Percentiles rank a stretch among this genome's conserved stretches.
phyloP scores from a whole-genome alignment of 176 grass and related monocot genomes.

The Secale cereale region DNA sequence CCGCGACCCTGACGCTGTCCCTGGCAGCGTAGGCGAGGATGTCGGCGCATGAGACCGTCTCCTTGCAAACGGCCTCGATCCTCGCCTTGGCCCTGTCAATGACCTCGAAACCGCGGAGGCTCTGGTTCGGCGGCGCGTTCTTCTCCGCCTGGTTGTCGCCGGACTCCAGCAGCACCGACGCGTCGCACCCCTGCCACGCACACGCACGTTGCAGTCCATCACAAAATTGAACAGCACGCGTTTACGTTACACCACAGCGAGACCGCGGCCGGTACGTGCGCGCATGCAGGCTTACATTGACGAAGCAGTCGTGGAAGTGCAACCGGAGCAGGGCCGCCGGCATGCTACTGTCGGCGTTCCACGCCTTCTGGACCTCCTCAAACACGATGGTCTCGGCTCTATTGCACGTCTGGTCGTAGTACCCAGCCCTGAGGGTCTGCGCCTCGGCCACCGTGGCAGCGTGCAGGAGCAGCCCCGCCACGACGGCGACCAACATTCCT shows the following conservation, averaged over 20 bases:
- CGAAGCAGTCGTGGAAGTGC: constrained; percentile 90
- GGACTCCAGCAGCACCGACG: constrained; percentile 34
- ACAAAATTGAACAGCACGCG: background rate
- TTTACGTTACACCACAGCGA: too few relatives aligned
- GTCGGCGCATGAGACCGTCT: constrained; percentile 30
- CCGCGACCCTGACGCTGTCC: constrained; percentile 43
- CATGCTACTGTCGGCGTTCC: background rate
- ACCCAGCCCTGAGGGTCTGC: constrained; percentile 19
- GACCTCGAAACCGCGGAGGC: constrained; percentile 18
- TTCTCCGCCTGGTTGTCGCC: constrained; percentile 34
- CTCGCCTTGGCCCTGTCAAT: constrained; percentile 27
- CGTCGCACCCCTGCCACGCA: constrained; percentile 33
- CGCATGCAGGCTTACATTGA: constrained; percentile 40
- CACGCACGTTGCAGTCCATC: background rate
- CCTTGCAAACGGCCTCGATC: constrained; percentile 16
- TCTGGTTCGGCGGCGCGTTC: constrained; percentile 36
- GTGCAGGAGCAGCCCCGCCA: constrained; percentile 4
- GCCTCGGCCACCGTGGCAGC: background rate
- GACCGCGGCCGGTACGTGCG: background rate
- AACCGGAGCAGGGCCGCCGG: constrained; percentile 58
- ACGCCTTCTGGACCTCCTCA: constrained; percentile 32
- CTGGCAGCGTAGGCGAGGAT: constrained; percentile 46
- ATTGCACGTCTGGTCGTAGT: constrained; percentile 33
- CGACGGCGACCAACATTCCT: background rate
- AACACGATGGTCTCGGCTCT: constrained; percentile 28